Evolutionary conservation across 176 grass and related monocot genomes (phyloP).

Genomic region (Musa itinerans): DNA sequence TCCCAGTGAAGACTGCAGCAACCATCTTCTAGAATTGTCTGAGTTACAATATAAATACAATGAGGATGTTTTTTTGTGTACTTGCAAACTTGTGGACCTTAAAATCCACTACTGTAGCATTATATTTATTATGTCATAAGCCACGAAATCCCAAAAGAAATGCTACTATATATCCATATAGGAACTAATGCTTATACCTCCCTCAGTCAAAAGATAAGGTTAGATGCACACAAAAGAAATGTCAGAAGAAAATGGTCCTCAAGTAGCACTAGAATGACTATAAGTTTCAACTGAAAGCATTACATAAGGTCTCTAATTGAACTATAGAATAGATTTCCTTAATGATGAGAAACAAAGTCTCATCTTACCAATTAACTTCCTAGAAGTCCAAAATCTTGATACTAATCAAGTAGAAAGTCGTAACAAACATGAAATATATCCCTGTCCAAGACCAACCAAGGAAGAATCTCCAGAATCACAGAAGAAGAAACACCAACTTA

Average conservation of each 20-base stretch:
- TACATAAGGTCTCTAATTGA: no score
- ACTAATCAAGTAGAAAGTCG: no score
- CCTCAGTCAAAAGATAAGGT: not conserved
- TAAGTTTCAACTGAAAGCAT: no score
- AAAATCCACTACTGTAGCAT: not conserved
- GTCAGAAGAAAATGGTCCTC: not conserved
- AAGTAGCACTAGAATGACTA: not conserved
- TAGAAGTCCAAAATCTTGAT: no score
- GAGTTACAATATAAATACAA: slow-evolving; percentile 20
- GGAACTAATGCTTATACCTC: not conserved
- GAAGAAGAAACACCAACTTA: not conserved
- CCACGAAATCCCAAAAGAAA: not conserved
- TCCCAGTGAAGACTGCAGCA: slow-evolving; percentile 49
- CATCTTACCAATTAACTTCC: no score
- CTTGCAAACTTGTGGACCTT: not conserved
- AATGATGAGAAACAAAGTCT: no score
- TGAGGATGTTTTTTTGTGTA: not conserved
- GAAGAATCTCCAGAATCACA: not conserved
- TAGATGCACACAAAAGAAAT: not conserved
- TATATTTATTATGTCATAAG: not conserved
- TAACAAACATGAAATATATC: not conserved
- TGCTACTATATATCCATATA: not conserved
- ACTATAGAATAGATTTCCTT: no score
- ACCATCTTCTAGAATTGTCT: slow-evolving; percentile 47
- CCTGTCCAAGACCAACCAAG: not conserved